phyloP scores from a whole-genome alignment of 768 basidiomycete species.

The Tulasnella sp. region DNA sequence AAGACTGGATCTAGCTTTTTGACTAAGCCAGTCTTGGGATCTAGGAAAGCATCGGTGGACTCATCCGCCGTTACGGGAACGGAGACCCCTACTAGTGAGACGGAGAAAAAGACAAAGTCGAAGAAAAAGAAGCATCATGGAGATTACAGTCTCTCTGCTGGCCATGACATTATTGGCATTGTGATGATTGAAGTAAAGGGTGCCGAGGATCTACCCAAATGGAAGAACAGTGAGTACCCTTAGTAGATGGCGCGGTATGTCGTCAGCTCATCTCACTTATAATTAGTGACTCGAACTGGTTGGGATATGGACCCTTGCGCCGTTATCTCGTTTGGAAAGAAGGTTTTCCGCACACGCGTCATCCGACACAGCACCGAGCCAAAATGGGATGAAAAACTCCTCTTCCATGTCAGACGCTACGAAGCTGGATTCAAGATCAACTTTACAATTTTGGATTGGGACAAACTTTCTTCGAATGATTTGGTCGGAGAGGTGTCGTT shows the following conservation, averaged over 20 bases:
- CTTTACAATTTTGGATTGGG: slow-evolving; percentile 88
- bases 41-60: slow-evolving; percentile 7
- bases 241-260: neutral
- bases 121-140: slow-evolving; percentile 28
- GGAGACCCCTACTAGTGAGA: no score
- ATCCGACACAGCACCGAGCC: slow-evolving; percentile 78
- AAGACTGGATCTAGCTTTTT: neutral
- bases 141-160: slow-evolving; percentile 49
- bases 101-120: slow-evolving; percentile 29
- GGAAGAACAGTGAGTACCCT: slow-evolving; percentile 64
- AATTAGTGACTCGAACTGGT: slow-evolving; percentile 64
- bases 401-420: slow-evolving; percentile 87
- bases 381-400: slow-evolving; percentile 85
- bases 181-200: slow-evolving; percentile 86
- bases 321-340: slow-evolving; percentile 91
- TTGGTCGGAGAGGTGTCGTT: slow-evolving; percentile 69
- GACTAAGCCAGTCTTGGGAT: neutral
- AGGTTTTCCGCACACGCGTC: slow-evolving; percentile 86
- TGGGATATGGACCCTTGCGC: slow-evolving; percentile 98
- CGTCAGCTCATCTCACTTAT: neutral
- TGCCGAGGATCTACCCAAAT: slow-evolving; percentile 70
- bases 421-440: slow-evolving; percentile 68
- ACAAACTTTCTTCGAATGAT: slow-evolving; percentile 83
- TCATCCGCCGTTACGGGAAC: slow-evolving; percentile 14
- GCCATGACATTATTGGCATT: slow-evolving; percentile 81